Conservation (phyloP, 169 alveolate genomes). For the Plasmodium berghei region DNA sequence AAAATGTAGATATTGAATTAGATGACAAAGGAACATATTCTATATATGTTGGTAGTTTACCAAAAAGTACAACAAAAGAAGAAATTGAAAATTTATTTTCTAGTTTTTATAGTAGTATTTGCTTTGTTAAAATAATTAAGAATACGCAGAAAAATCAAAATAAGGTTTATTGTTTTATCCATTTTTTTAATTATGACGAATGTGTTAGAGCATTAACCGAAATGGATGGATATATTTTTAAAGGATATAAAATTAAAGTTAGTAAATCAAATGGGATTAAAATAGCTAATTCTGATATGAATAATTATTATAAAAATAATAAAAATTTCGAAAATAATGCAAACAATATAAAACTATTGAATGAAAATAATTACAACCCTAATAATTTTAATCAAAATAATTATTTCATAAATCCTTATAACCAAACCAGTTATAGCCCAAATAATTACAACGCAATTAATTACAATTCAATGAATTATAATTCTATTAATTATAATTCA, state of each 20-base stretch:
- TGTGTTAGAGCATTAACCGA: constrained; percentile 57
- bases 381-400: constrained; percentile 8
- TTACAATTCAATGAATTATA: not conserved
- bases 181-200: constrained; percentile 67
- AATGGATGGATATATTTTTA: constrained; percentile 70
- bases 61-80: constrained; percentile 66
- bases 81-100: constrained; percentile 62
- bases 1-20: constrained; percentile 41
- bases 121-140: constrained; percentile 68
- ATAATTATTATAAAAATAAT: constrained; percentile 18
- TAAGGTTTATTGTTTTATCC: constrained; percentile 64
- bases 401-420: constrained; percentile 4
- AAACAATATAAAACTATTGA: constrained; percentile 20
- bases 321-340: constrained; percentile 17
- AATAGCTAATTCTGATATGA: constrained; percentile 2
- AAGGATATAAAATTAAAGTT: constrained; percentile 70
- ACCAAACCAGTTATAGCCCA: not conserved
- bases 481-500: not conserved
- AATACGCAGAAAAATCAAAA: constrained; percentile 59
- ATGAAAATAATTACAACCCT: constrained; percentile 8
- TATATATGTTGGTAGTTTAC: constrained; percentile 68
- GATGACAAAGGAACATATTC: constrained; percentile 76
- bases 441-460: not conserved
- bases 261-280: constrained; percentile 60
- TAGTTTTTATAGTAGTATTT: constrained; percentile 38